A percentile compares a stretch with the other conserved stretches of the same genome.
Conservation (phyloP, 2,329 filamentous ascomycete genomes). For the Aspergillus candidus region DNA sequence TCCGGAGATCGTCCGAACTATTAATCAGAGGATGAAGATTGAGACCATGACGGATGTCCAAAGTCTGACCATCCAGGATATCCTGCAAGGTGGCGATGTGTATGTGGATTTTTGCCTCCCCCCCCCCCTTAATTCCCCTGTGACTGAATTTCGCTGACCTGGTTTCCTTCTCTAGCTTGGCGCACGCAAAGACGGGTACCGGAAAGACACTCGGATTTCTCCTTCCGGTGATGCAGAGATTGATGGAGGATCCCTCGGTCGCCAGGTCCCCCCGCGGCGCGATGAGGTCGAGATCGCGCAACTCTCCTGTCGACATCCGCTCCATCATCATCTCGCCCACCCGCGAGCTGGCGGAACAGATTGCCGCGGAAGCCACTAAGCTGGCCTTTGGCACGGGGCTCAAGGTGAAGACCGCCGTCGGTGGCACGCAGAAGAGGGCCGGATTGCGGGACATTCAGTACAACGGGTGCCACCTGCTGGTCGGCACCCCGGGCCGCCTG, state of each 20-base stretch:
- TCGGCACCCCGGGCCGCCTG: constrained; percentile 85
- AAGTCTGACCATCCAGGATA: constrained; percentile 70
- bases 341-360: constrained; percentile 59
- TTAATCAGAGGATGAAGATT: constrained; percentile 68
- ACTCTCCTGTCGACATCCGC: constrained; percentile 45
- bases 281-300: not conserved
- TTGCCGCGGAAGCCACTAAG: constrained; percentile 65
- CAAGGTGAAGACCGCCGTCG: constrained; percentile 72
- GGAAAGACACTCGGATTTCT: constrained; percentile 96
- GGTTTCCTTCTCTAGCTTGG: constrained; percentile 52
- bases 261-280: constrained; percentile 22
- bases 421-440: constrained; percentile 70
- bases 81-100: constrained; percentile 75
- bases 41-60: constrained; percentile 91
- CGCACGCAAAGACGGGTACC: constrained; percentile 93
- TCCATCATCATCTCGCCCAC: constrained; percentile 58
- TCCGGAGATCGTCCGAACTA: constrained; percentile 57
- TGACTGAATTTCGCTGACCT: constrained; percentile 14
- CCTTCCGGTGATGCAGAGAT: constrained; percentile 74
- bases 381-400: constrained; percentile 62
- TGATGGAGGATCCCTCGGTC: constrained; percentile 61
- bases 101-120: constrained; percentile 43
- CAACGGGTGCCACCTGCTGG: constrained; percentile 78
- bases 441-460: constrained; percentile 63
- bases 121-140: not conserved